A percentile compares a stretch with the other conserved stretches of the same genome.
These are phyloP conservation scores for Albifimbria verrucaria DNA, from an alignment of 2,329 filamentous ascomycete genomes.

Conservation along the genomic window DNA sequence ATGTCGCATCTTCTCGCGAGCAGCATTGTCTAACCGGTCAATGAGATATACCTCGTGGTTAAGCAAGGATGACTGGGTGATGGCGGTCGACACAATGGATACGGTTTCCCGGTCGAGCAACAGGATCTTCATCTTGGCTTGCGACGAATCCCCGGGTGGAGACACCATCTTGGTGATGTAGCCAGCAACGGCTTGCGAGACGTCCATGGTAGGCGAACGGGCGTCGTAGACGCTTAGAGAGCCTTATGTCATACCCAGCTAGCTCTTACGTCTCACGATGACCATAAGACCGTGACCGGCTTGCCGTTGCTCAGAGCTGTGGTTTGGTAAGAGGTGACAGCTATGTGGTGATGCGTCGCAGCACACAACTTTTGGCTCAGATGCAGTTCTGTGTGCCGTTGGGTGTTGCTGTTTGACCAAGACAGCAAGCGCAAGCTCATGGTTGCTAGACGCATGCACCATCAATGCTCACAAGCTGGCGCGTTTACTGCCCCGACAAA, in stretches of 20 bases:
- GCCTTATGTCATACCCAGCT: slow-evolving; percentile 7
- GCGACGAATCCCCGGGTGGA: slow-evolving; percentile 62
- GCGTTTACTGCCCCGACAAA: slow-evolving; percentile 13
- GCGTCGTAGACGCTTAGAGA: slow-evolving; percentile 4
- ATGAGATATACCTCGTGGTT: slow-evolving; percentile 98
- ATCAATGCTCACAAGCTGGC: neutral
- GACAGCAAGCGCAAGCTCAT: neutral
- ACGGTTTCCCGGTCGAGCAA: slow-evolving; percentile 92
- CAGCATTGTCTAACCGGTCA: slow-evolving; percentile 86
- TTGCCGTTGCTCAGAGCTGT: too few relatives aligned
- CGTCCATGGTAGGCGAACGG: slow-evolving; percentile 66
- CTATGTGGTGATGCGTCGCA: too few relatives aligned
- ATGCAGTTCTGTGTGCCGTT: too few relatives aligned
- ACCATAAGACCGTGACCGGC: too few relatives aligned
- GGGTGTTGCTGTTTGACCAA: too few relatives aligned
- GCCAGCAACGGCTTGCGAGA: slow-evolving; percentile 86
- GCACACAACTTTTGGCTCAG: too few relatives aligned
- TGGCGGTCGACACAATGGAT: slow-evolving; percentile 88
- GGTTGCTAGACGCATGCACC: neutral
- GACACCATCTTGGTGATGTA: slow-evolving; percentile 97
- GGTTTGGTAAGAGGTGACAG: too few relatives aligned
- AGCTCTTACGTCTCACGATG: too few relatives aligned
- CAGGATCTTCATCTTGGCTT: slow-evolving; percentile 97
- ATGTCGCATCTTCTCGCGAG: slow-evolving; percentile 96
- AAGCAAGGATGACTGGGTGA: slow-evolving; percentile 90